Base-by-base conservation (phyloP, 2,329 filamentous ascomycete genomes). In the Penicillium psychrosexuale region DNA sequence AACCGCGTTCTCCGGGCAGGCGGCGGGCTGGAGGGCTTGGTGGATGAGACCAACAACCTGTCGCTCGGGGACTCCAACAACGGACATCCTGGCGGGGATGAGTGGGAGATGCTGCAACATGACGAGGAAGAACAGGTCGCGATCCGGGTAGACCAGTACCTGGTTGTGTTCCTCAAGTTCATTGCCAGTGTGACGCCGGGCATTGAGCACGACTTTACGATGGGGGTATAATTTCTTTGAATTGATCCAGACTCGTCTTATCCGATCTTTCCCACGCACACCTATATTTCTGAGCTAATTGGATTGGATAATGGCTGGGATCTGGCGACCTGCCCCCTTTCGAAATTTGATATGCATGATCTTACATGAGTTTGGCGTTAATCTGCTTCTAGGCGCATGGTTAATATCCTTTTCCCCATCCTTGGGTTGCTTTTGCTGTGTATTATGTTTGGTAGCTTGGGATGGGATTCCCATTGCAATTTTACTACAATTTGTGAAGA, bases 151-250 rank as follows among this genome's bases (percentile, higher is more conserved):
- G 78, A 80, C 64, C 78, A 80, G 66, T 80, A 80, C 66, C 61
- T 80, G 57, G 77, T 80, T 45, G 78, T 80, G 15, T 80, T 80
- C 63, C 64, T 80, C 57, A 80, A 80, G 82, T 90, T 90, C 73
- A 90, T 90, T 79, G 86, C 88, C 33, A 94, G 88, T 66, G 94
- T 99, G 42, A 97, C 93, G 15, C 94, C 94, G 6, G 92, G 92
- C 45, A 97, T 99, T 73, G 93, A 97, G 76, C 91, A 97, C 73
- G 93, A 97, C 72, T 97, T 95, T 73, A 97, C 93, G 0, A 97
- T 97, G 91, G 90, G 91, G 6, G 87, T 96, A 37, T 96, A 80
- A 80, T 47, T 34, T 11, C 4, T 38, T 42, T 45, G 45, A 9
- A 15, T 40, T 43, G 40, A 42, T 36, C 15, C 5, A 30, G 31